Evolutionary conservation across 78 protist genomes (phyloP).

Genomic region (Dictyostelium discoideum): dicty_2.7 NC_007089.4:5930501-5931000

Average conservation of each 20-base stretch:
- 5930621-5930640: background rate
- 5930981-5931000: background rate
- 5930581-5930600: background rate
- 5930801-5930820: slow-evolving; percentile 16
- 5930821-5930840: slow-evolving; percentile 24
- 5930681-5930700: too few species aligned
- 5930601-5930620: background rate
- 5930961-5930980: background rate
- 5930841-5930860: slow-evolving; percentile 46
- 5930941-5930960: background rate
- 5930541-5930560: background rate
- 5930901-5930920: slow-evolving; percentile 44
- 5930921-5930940: slow-evolving; percentile 3
- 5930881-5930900: background rate
- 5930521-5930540: background rate
- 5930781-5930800: slow-evolving; percentile 36
- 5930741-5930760: background rate
- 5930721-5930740: slow-evolving; percentile 21
- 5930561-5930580: background rate
- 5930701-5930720: background rate
- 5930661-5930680: too few species aligned
- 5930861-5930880: slow-evolving; percentile 30
- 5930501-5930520: background rate
- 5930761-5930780: background rate
- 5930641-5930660: background rate